Evolutionary conservation across 176 grass and related monocot genomes (phyloP), one percentile per base, ranked within the genome.

Genomic region (Ensete ventricosum): DNA sequence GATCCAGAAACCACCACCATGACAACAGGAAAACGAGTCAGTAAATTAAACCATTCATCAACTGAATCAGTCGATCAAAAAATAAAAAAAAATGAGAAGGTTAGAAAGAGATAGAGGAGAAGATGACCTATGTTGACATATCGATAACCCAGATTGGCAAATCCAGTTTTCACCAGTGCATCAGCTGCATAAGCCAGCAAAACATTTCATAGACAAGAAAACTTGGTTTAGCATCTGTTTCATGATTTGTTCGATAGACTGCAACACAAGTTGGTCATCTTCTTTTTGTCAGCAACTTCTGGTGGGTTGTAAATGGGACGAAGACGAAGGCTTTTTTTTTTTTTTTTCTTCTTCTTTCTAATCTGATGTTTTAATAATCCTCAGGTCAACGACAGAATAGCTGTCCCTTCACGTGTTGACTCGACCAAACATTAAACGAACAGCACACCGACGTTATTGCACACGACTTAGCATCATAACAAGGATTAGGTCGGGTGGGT

Each of bases 41-140:
- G 20, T 55, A 58, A 26, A 29, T 73, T 34, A 29, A 43, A 11
- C 63, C 65, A 43, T 7, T 29, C 16, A 52, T 26, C 16, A 0
- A 2, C 54, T 69, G 64, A 66, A 14, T 68, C 57, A 21, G 7
- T 11, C 71, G 52, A 51, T 58, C 58, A n/a, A n/a, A n/a, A n/a
- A n/a, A n/a, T n/a, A n/a, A n/a, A n/a, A n/a, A n/a, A 24, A 7
- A 54, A 62, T n/a, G 12, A 10, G 13, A 14, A 11, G 16, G 2
- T 24, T 16, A 11, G 49, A 67, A 26, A 11, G 9, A 54, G 48
- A 27, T 29, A 77, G 23, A 22, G 55, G 27, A 43, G 12, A 52
- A 13, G 1, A 49, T 11, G 71, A 99, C 90, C 95, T 79, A 99
- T 91, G 60, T 91, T 93, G 21, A 99, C 88, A 77, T 94, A 99